A percentile compares a stretch with the other conserved stretches of the same genome.
Conservation (phyloP, 129 eudicot species). For the Pulicaria dysenterica region DNA sequence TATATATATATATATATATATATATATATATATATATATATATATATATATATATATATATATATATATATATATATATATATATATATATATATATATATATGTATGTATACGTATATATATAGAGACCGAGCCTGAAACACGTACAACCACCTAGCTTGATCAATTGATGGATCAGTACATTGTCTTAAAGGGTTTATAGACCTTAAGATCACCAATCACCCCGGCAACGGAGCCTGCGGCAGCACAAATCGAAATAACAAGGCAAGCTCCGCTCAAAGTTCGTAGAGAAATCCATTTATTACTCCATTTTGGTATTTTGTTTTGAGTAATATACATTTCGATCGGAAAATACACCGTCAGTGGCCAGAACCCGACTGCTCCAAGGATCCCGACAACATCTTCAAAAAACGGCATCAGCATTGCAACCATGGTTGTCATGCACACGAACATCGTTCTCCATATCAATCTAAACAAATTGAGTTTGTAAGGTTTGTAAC, state of each 20-base stretch:
- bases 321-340: constrained; percentile 61
- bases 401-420: constrained; percentile 67
- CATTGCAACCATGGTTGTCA: constrained; percentile 59
- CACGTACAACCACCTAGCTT: too few species aligned
- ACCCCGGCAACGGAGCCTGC: constrained; percentile 71
- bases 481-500: constrained; percentile 40
- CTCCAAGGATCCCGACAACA: constrained; percentile 70
- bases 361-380: constrained; percentile 65
- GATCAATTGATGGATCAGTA: constrained; percentile 28
- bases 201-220: constrained; percentile 54
- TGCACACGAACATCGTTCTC: constrained; percentile 52
- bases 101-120: too few species aligned
- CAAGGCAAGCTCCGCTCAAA: constrained; percentile 45
- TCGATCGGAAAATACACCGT: constrained; percentile 69
- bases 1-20: too few species aligned
- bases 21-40: too few species aligned
- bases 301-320: constrained; percentile 54
- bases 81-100: too few species aligned
- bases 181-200: constrained; percentile 63
- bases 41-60: too few species aligned
- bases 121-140: too few species aligned
- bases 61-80: too few species aligned
- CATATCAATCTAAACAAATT: constrained; percentile 53
- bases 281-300: constrained; percentile 54
- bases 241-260: constrained; percentile 60